Conservation (phyloP, 2,329 filamentous ascomycete genomes). For the Alternaria conjuncta region DNA sequence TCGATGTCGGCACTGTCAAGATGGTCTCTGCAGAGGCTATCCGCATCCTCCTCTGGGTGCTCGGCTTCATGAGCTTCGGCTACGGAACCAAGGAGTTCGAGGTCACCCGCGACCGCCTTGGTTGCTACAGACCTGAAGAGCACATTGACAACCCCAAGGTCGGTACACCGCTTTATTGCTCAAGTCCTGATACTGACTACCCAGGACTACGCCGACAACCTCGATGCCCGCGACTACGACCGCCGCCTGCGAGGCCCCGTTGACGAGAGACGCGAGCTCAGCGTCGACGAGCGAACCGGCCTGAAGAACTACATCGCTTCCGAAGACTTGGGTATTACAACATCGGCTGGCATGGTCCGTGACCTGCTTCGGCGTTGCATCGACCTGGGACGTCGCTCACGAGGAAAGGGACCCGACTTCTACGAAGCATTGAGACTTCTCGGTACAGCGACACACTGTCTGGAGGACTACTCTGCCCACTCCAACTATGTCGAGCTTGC, state of each 20-base stretch:
- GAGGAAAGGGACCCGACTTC: slow-evolving; percentile 74
- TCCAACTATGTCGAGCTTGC: slow-evolving; percentile 92
- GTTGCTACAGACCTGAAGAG: slow-evolving; percentile 74
- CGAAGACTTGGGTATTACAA: slow-evolving; percentile 78
- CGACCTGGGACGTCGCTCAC: slow-evolving; percentile 79
- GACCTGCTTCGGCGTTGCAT: slow-evolving; percentile 76
- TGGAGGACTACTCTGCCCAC: slow-evolving; percentile 90
- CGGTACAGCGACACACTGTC: slow-evolving; percentile 86
- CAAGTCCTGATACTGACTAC: slow-evolving; percentile 5
- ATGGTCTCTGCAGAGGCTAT: slow-evolving; percentile 90
- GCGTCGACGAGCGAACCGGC: slow-evolving; percentile 69
- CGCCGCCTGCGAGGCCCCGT: slow-evolving; percentile 80
- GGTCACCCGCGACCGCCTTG: slow-evolving; percentile 78
- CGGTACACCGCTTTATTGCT: neutral
- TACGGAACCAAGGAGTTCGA: slow-evolving; percentile 86
- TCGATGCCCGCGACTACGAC: slow-evolving; percentile 84
- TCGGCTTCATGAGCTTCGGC: slow-evolving; percentile 89
- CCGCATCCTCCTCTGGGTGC: slow-evolving; percentile 83
- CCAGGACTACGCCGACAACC: slow-evolving; percentile 81
- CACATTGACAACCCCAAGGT: slow-evolving; percentile 78
- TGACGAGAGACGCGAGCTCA: slow-evolving; percentile 78
- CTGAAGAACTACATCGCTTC: slow-evolving; percentile 96
- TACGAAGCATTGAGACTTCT: slow-evolving; percentile 86
- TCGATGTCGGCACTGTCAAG: slow-evolving; percentile 92
- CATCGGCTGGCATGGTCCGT: slow-evolving; percentile 78